Percentiles rank a stretch among this genome's conserved stretches.
Conservation (phyloP, 768 basidiomycete genomes). For the Pleurotus salmoneostramineus region DNA sequence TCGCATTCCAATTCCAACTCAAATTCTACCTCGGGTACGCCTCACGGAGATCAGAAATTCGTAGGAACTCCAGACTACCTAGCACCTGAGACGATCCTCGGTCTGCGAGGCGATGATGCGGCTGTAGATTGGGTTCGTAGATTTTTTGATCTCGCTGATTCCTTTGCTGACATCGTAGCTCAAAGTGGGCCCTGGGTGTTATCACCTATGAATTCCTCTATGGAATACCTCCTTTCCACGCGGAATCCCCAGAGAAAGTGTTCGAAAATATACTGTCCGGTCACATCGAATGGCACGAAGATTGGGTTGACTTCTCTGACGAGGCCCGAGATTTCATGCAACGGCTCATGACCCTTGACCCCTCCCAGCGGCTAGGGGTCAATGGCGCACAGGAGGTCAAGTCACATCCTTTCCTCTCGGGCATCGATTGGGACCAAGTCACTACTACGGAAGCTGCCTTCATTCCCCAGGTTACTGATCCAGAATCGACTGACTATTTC, state of each 20-base stretch:
- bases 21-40: conserved; percentile 57
- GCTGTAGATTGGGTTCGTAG: conserved; percentile 93
- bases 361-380: conserved; percentile 74
- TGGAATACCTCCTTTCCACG: conserved; percentile 96
- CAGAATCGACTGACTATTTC: conserved; percentile 99
- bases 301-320: conserved; percentile 80
- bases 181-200: conserved; percentile 96
- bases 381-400: conserved; percentile 92
- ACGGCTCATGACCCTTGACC: conserved; percentile 78
- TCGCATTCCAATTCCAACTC: conserved; percentile 5
- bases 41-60: conserved; percentile 87
- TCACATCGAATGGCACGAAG: conserved; percentile 94
- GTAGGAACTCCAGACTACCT: conserved; percentile 98
- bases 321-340: conserved; percentile 92
- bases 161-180: conserved; percentile 12
- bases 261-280: conserved; percentile 98
- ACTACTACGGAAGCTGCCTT: conserved; percentile 88
- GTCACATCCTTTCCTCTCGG: conserved; percentile 83
- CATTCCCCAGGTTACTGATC: conserved; percentile 92
- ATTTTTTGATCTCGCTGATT: conserved; percentile 7
- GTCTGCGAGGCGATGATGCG: conserved; percentile 90
- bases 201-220: conserved; percentile 98
- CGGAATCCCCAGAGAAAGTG: conserved; percentile 93
- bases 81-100: conserved; percentile 93
- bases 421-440: conserved; percentile 92